Base-by-base conservation (phyloP, 1,284 basidiomycete species). In the Vanrija humicola region DNA sequence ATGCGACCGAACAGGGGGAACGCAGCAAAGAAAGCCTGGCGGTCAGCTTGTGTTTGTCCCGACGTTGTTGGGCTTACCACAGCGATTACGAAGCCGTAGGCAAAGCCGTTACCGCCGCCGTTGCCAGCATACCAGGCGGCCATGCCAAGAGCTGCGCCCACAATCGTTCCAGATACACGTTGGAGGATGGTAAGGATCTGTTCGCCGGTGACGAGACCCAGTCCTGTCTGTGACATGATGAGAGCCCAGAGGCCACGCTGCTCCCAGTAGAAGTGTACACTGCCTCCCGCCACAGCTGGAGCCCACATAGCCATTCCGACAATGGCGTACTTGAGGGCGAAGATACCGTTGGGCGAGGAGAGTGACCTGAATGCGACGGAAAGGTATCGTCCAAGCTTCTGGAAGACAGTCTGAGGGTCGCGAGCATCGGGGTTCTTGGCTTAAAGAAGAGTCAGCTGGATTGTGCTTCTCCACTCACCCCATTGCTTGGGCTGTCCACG, bases 171-270 rank as follows among this genome's bases (percentile, higher is more conserved):
- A 1, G 69, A 60, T 19, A 84, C 64, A 46, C 84, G 80, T 3
- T 77, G 65, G 18, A 82, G 57, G 55, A 84, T 80, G 51, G 79
- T 79, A 62, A 74, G 79, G 14, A 86, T 79, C 64, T 86, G 84
- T 64, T 86, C 84, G 9, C 83, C 83, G 0, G 81, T 80, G 56
- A 81, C 84, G 10, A 86, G 79, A 43, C 82, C 84, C 47, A 87
- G 62, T 1, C 83, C 83, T 0, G 82, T 84, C 64, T 86, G 85
- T 0, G 83, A 80, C 83, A 86, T 86, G 67, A 86, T 85, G 53
- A 86, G 69, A 3, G 83, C 84, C 84, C 84, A 79, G 68, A 85
- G 54, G 74, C 70, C 58, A 74, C 81, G 46, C 26, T 68, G 64
- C 8, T 49, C 25, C 48, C 67, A 68, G 79, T 65, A 50, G 80